A percentile compares a stretch with the other conserved stretches of the same genome.
These are phyloP conservation scores for Boletus rubescentipes DNA, from an alignment of 768 basidiomycete genomes.

Conservation along the genomic window DNA sequence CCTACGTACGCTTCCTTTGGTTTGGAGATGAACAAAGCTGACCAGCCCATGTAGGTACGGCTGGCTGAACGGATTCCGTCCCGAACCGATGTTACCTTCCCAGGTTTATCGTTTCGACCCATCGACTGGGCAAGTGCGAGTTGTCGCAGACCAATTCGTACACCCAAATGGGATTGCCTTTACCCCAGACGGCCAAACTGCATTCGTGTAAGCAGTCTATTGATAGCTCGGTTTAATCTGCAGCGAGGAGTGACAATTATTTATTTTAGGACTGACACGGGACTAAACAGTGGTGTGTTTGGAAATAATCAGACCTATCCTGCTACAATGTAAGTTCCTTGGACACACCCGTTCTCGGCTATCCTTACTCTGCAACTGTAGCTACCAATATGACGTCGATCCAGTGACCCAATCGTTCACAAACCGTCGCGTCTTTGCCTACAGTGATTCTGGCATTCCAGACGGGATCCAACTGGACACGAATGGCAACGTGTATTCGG, in stretches of 20 bases:
- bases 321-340: conserved; percentile 57
- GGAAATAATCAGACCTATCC: conserved; percentile 58
- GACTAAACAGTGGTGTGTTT: conserved; percentile 38
- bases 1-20: conserved; percentile 45
- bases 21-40: too few relatives aligned
- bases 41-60: too few relatives aligned
- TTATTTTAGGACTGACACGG: conserved; percentile 34
- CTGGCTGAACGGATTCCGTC: conserved; percentile 52
- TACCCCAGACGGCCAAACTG: conserved; percentile 59
- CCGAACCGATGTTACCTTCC: conserved; percentile 48
- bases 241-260: conserved; percentile 4
- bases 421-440: conserved; percentile 69
- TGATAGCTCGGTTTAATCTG: background rate
- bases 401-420: conserved; percentile 48
- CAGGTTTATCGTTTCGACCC: conserved; percentile 44
- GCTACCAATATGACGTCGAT: conserved; percentile 70
- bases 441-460: conserved; percentile 60
- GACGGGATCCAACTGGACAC: conserved; percentile 68
- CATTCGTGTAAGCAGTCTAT: conserved; percentile 51
- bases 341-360: background rate
- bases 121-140: conserved; percentile 58
- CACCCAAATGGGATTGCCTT: conserved; percentile 76
- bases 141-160: conserved; percentile 76
- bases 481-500: conserved; percentile 64
- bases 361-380: conserved; percentile 26